Conservation (phyloP, 768 basidiomycete genomes). For the Termitomyces sp. region DNA sequence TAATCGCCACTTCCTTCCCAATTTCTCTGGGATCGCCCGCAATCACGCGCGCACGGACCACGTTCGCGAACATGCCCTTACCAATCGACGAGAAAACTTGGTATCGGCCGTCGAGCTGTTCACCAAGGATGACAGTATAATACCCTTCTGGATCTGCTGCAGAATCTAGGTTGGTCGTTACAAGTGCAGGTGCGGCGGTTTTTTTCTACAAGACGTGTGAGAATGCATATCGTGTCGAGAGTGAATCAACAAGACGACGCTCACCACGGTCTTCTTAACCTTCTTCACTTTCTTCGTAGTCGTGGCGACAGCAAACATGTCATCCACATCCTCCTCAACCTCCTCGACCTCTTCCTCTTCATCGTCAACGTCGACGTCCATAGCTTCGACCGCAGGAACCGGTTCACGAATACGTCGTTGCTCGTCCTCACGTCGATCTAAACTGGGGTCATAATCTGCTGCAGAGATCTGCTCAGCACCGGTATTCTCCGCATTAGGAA, state of each 20-base stretch:
- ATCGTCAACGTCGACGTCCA: slow-evolving; percentile 45
- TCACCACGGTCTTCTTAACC: slow-evolving; percentile 53
- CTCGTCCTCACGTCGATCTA: slow-evolving; percentile 85
- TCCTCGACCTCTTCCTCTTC: slow-evolving; percentile 66
- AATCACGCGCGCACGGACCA: slow-evolving; percentile 85
- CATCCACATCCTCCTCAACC: slow-evolving; percentile 87
- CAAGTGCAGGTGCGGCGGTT: slow-evolving; percentile 57
- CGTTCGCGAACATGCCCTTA: slow-evolving; percentile 98
- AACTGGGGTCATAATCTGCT: slow-evolving; percentile 82
- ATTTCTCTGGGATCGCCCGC: slow-evolving; percentile 55
- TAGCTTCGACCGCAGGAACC: slow-evolving; percentile 31
- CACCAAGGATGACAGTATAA: slow-evolving; percentile 91
- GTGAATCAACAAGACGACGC: slow-evolving; percentile 21
- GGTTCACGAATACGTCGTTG: slow-evolving; percentile 58
- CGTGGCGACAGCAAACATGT: slow-evolving; percentile 84
- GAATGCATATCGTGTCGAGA: background rate
- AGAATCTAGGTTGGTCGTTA: slow-evolving; percentile 80
- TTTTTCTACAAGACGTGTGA: slow-evolving; percentile 32
- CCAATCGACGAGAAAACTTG: slow-evolving; percentile 95
- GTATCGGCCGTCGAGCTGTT: slow-evolving; percentile 89
- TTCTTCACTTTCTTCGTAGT: slow-evolving; percentile 53
- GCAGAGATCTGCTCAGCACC: slow-evolving; percentile 76
- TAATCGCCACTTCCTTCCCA: slow-evolving; percentile 88
- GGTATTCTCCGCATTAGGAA: slow-evolving; percentile 44
- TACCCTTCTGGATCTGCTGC: slow-evolving; percentile 95